Evolutionary conservation across 768 basidiomycete genomes (phyloP).

Genomic region (Chiua virens): DNA sequence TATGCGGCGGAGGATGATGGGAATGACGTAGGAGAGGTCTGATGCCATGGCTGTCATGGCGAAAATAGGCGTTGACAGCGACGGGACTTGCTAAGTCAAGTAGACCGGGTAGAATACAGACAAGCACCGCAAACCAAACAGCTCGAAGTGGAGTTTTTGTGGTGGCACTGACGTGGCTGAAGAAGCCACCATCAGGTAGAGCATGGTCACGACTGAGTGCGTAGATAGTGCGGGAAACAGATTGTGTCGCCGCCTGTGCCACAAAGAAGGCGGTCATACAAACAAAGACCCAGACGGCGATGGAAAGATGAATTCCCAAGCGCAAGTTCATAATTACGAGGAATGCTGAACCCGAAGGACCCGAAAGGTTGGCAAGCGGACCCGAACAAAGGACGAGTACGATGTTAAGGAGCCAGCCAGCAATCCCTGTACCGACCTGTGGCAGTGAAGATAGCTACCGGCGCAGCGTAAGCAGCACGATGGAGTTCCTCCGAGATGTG

Average conservation of each 20-base stretch:
- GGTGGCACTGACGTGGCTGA: conserved; percentile 44
- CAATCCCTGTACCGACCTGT: conserved; percentile 46
- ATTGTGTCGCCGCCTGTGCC: conserved; percentile 50
- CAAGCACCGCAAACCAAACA: conserved; percentile 50
- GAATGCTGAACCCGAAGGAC: conserved; percentile 54
- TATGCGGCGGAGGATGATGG: conserved; percentile 50
- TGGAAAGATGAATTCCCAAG: conserved; percentile 49
- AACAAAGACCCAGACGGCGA: conserved; percentile 57
- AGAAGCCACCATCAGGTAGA: conserved; percentile 58
- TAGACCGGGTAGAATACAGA: conserved; percentile 44
- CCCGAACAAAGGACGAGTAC: conserved; percentile 60
- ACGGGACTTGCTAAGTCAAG: conserved; percentile 52
- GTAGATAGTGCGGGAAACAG: conserved; percentile 57
- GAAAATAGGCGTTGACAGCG: conserved; percentile 58
- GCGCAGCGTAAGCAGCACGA: conserved; percentile 50
- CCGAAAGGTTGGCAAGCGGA: conserved; percentile 47
- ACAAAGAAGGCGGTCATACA: conserved; percentile 66
- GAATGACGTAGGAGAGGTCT: conserved; percentile 59
- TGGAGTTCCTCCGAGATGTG: conserved; percentile 46
- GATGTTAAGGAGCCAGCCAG: conserved; percentile 69
- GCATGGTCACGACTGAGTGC: conserved; percentile 57
- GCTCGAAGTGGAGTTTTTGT: conserved; percentile 59
- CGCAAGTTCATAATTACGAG: conserved; percentile 56
- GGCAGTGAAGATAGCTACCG: conserved; percentile 44
- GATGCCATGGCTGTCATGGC: conserved; percentile 52